These are phyloP conservation scores for Pisolithus orientalis DNA, from an alignment of 768 basidiomycete genomes.

Conservation along the genomic window DNA sequence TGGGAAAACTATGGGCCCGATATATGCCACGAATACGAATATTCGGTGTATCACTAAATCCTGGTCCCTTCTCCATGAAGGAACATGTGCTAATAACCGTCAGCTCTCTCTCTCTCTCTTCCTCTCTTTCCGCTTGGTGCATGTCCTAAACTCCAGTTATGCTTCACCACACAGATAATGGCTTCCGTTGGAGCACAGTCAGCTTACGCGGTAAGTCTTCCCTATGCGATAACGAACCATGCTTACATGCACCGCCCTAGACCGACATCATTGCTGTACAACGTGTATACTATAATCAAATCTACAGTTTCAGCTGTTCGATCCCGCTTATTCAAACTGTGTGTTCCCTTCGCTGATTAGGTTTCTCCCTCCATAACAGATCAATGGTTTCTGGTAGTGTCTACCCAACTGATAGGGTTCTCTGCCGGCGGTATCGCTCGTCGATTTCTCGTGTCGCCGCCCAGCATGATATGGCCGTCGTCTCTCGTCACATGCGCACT, in stretches of 20 bases:
- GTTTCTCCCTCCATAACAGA: constrained; percentile 34
- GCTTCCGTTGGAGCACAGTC: constrained; percentile 52
- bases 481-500: constrained; percentile 69
- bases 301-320: constrained; percentile 55
- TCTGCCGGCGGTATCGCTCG: constrained; percentile 72
- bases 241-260: constrained; percentile 10
- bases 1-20: constrained; percentile 53
- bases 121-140: constrained; percentile 17
- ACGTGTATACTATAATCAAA: constrained; percentile 63
- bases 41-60: constrained; percentile 60
- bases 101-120: constrained; percentile 12
- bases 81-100: constrained; percentile 68
- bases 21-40: constrained; percentile 49
- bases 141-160: constrained; percentile 19
- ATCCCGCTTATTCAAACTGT: not conserved
- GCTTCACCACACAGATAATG: constrained; percentile 37
- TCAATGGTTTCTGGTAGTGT: constrained; percentile 77
- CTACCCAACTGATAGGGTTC: constrained; percentile 74
- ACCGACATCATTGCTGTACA: constrained; percentile 77
- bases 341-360: constrained; percentile 1
- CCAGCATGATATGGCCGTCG: constrained; percentile 65
- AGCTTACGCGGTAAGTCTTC: constrained; percentile 49
- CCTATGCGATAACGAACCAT: not conserved
- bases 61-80: constrained; percentile 72
- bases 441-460: constrained; percentile 64